A percentile compares a stretch with the other conserved stretches of the same genome.
Evolutionary conservation across 192 early-diverging fungal species (phyloP).

Genomic region (Thamnidium elegans): DNA sequence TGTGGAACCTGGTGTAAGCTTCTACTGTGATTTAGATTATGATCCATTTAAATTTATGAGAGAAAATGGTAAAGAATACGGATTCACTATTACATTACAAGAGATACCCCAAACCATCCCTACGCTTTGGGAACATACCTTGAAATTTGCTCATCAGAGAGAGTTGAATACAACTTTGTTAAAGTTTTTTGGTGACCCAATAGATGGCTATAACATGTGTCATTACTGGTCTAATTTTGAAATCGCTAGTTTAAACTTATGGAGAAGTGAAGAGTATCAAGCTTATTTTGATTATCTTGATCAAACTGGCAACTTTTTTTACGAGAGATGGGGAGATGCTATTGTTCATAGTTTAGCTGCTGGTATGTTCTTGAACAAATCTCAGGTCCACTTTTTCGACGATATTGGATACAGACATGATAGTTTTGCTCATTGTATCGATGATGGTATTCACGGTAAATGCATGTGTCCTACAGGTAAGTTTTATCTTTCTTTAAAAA

Average conservation of each 20-base stretch:
- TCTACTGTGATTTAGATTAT: constrained; percentile 55
- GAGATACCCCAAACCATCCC: constrained; percentile 55
- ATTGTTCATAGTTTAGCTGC: constrained; percentile 69
- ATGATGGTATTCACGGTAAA: constrained; percentile 29
- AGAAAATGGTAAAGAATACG: constrained; percentile 53
- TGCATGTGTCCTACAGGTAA: constrained; percentile 32
- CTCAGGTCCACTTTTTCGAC: constrained; percentile 66
- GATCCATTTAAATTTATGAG: constrained; percentile 64
- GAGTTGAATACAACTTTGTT: constrained; percentile 33
- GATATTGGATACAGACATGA: constrained; percentile 65
- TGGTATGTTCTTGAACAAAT: constrained; percentile 53
- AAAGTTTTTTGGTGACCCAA: constrained; percentile 25
- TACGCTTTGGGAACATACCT: constrained; percentile 50
- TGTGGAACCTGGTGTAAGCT: constrained; percentile 60
- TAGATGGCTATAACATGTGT: constrained; percentile 57
- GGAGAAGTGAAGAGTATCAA: constrained; percentile 51
- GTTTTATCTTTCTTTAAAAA: background rate
- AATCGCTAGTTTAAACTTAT: constrained; percentile 62
- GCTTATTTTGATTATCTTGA: constrained; percentile 64
- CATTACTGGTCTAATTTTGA: constrained; percentile 84
- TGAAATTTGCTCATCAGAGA: constrained; percentile 29
- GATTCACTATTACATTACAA: constrained; percentile 51
- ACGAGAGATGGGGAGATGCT: constrained; percentile 78
- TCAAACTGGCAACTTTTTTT: constrained; percentile 65
- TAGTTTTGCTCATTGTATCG: constrained; percentile 26